A percentile compares a stretch with the other conserved stretches of the same genome.
These are phyloP conservation scores for Mortierella sp. DNA, from an alignment of 371 early-diverging fungal species.

Conservation along the genomic window DNA sequence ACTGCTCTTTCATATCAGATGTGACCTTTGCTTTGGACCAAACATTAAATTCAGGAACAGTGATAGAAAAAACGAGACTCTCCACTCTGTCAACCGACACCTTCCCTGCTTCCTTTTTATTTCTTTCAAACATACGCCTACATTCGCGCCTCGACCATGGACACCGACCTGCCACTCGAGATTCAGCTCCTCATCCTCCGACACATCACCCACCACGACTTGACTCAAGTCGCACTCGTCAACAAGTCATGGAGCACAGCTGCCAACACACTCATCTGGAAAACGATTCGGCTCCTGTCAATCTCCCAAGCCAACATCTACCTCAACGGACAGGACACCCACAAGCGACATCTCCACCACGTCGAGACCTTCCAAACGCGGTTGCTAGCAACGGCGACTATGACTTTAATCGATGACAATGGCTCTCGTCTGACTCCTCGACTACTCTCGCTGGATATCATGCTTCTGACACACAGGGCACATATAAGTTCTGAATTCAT, in stretches of 20 bases:
- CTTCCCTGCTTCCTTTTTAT: neutral
- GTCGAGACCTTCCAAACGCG: neutral
- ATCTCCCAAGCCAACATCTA: neutral
- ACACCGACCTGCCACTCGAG: neutral
- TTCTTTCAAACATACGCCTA: neutral
- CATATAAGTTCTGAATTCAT: neutral
- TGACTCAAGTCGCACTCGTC: neutral
- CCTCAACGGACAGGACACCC: neutral
- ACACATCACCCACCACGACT: neutral
- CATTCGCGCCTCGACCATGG: neutral
- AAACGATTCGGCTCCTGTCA: neutral
- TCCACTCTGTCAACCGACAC: too few relatives aligned
- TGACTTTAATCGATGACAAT: neutral
- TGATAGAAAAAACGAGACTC: too few relatives aligned
- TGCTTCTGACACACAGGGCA: neutral
- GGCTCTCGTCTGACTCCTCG: neutral
- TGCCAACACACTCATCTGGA: neutral
- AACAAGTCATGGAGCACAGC: neutral
- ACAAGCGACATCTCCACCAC: neutral
- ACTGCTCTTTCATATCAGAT: too few relatives aligned
- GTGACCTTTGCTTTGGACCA: too few relatives aligned
- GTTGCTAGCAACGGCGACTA: neutral
- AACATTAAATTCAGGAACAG: too few relatives aligned
- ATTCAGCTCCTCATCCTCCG: neutral
- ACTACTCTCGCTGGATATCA: neutral